Evolutionary conservation across 805 yeast genomes (phyloP), one percentile per base, ranked within the genome.

Genomic region (Teunomyces atbi): DNA sequence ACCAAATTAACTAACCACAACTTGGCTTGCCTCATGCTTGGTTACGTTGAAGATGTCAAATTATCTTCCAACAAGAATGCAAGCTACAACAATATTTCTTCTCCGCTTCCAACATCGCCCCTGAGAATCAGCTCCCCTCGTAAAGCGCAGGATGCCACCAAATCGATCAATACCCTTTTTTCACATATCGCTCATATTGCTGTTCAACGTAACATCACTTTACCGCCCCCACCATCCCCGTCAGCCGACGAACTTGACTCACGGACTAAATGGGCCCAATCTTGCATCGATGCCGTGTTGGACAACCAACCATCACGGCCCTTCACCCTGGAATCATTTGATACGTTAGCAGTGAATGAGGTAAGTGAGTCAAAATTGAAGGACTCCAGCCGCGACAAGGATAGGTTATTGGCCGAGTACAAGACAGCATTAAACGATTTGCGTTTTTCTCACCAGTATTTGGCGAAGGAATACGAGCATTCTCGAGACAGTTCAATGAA

Each of bases 371-470:
- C 66, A 28, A 63, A 69, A 12, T 54, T 61, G 38, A 48, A 60
- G 29, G 62, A 69, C 3, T 32, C 46, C 13, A 37, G 46, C 20
- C 33, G 33, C 6, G 33, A 30, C 16, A 30, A 30, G 16, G 62
- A 62, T 20, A 62, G 59, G 48, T 42, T 52, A 13, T 21, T 68
- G 15, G 52, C 64, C 29, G 73, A 70, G 28, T 66, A 78, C 55
- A 75, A 73, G 51, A 79, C 85, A 0, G 89, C 90, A 0, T 66
- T 86, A 42, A 77, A 73, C 46, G 94, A 86, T 59, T 68, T 86
- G 44, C 82, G 84, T 52, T 78, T 86, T 58, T 85, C 89, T 2
- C 89, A 85, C 61, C 81, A 76, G 49, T 86, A 83, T 57, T 66
- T 86, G 45, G 75, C 84, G 2, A 80, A 81, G 57, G 87, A 84